A percentile compares a stretch with the other conserved stretches of the same genome.
These are phyloP conservation scores for Sabuloglossum arenarium DNA, from an alignment of 495 filamentous ascomycete genomes.

Conservation along the genomic window DNA sequence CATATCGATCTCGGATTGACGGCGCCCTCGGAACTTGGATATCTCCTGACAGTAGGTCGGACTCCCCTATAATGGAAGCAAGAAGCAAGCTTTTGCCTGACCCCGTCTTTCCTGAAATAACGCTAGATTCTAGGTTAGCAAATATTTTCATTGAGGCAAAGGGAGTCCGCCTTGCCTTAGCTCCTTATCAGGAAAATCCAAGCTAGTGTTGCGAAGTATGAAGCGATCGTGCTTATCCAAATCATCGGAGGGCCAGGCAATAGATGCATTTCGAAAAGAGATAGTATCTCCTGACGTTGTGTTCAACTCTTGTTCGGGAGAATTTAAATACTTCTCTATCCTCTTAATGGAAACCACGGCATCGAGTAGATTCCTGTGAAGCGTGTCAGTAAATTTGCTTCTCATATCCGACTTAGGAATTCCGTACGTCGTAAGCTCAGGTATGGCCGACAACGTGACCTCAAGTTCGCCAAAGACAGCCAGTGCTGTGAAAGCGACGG, in stretches of 20 bases:
- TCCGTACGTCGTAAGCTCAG: slow-evolving; percentile 47
- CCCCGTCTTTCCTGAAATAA: slow-evolving; percentile 48
- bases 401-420: slow-evolving; percentile 4
- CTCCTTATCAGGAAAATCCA: slow-evolving; percentile 42
- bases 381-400: neutral
- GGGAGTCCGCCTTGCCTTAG: slow-evolving; percentile 15
- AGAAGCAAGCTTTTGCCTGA: slow-evolving; percentile 48
- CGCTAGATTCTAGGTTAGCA: slow-evolving; percentile 17
- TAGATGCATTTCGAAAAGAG: slow-evolving; percentile 42
- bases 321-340: slow-evolving; percentile 48
- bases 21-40: slow-evolving; percentile 30
- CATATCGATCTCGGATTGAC: slow-evolving; percentile 24
- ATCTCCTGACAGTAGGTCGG: slow-evolving; percentile 29
- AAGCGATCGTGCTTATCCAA: slow-evolving; percentile 29
- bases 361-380: slow-evolving; percentile 23
- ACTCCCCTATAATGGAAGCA: slow-evolving; percentile 43
- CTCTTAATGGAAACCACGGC: slow-evolving; percentile 53
- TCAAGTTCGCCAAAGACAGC: slow-evolving; percentile 55
- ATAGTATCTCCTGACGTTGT: slow-evolving; percentile 35
- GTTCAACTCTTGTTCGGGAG: slow-evolving; percentile 40
- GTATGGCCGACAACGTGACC: slow-evolving; percentile 43
- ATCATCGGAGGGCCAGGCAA: slow-evolving; percentile 56
- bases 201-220: slow-evolving; percentile 36
- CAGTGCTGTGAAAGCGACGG: slow-evolving; percentile 65
- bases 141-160: neutral